Base-by-base conservation (phyloP, 768 basidiomycete genomes). In the Leucocoprinus leucothites region DNA sequence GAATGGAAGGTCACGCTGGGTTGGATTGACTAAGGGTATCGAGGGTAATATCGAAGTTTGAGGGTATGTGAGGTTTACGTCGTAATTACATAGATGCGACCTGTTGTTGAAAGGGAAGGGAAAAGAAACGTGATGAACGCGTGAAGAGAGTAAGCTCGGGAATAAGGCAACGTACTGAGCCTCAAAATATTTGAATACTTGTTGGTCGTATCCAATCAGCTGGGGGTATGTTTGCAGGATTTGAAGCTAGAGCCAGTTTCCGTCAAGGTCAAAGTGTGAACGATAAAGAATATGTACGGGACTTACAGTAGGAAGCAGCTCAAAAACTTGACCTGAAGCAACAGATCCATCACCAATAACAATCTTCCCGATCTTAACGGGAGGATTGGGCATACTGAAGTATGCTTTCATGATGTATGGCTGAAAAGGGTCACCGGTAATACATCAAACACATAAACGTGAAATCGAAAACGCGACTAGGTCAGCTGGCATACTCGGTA, bases 351-450 rank as follows among this genome's bases (percentile, higher is more conserved):
- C 84, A 14, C 89, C 89, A 44, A 91, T 87, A 11, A 78, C 83
- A 50, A 90, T 80, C 64, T 84, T 85, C 0, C 80, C 72, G 26
- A 90, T 74, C 9, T 80, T 82, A 26, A 90, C 84, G 0, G 89
- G 88, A 11, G 87, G 86, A 31, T 80, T 77, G 0, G 73, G 57
- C 70, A 81, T 75, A 43, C 73, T 74, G 61, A 91, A 87, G 64
- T 87, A 85, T 11, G 85, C 73, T 67, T 89, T 87, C 59, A 83
- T 71, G 62, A 91, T 90, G 64, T 90, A 89, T 9, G 89, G 87
- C 86, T 89, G 38, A 5, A 48, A 44, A 46, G n/a, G n/a, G n/a
- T n/a, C n/a, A n/a, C n/a, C n/a, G n/a, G n/a, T n/a, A n/a, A n/a
- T n/a, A n/a, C n/a, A n/a, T n/a, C n/a, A n/a, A n/a, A n/a, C n/a